Percentiles rank a stretch among this genome's conserved stretches.
Conservation (phyloP, 2,329 filamentous ascomycete genomes). For the Pseudogymnoascus sp. region DNA sequence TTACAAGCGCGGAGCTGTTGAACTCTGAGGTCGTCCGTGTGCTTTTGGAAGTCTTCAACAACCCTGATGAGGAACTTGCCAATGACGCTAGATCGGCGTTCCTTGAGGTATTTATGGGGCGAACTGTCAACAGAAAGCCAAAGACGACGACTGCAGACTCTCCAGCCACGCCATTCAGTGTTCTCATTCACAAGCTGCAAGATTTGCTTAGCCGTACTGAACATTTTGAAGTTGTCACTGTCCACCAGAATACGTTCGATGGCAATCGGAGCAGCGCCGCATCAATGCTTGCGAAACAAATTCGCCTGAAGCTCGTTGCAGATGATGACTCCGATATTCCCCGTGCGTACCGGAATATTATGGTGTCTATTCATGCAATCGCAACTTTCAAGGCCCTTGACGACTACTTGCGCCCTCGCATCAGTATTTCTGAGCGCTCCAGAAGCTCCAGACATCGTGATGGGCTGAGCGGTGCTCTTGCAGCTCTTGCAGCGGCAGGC, state of each 20-base stretch:
- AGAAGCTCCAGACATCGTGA: slow-evolving; percentile 50
- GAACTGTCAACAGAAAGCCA: slow-evolving; percentile 51
- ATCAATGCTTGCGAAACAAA: slow-evolving; percentile 94
- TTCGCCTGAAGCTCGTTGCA: slow-evolving; percentile 78
- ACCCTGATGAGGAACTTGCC: slow-evolving; percentile 52
- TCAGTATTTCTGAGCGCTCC: slow-evolving; percentile 70
- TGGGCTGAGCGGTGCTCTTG: slow-evolving; percentile 59
- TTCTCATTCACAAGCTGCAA: slow-evolving; percentile 88
- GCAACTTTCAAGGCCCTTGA: slow-evolving; percentile 95
- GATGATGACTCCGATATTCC: slow-evolving; percentile 90
- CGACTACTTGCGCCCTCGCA: slow-evolving; percentile 87
- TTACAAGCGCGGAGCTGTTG: slow-evolving; percentile 89
- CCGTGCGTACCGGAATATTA: slow-evolving; percentile 79
- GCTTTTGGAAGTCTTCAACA: slow-evolving; percentile 73
- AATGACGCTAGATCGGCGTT: slow-evolving; percentile 72
- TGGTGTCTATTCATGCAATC: slow-evolving; percentile 97
- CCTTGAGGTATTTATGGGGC: slow-evolving; percentile 85
- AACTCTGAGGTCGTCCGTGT: slow-evolving; percentile 83
- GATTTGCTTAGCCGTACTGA: slow-evolving; percentile 93
- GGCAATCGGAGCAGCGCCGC: slow-evolving; percentile 83
- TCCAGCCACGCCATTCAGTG: slow-evolving; percentile 75
- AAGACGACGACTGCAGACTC: slow-evolving; percentile 59
- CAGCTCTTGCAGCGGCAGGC: slow-evolving; percentile 68
- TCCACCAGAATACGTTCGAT: slow-evolving; percentile 86
- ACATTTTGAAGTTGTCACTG: slow-evolving; percentile 95